These are phyloP conservation scores for Fusarium sulawesiense DNA, from an alignment of 2,329 filamentous ascomycete species.

Conservation along the genomic window DNA sequence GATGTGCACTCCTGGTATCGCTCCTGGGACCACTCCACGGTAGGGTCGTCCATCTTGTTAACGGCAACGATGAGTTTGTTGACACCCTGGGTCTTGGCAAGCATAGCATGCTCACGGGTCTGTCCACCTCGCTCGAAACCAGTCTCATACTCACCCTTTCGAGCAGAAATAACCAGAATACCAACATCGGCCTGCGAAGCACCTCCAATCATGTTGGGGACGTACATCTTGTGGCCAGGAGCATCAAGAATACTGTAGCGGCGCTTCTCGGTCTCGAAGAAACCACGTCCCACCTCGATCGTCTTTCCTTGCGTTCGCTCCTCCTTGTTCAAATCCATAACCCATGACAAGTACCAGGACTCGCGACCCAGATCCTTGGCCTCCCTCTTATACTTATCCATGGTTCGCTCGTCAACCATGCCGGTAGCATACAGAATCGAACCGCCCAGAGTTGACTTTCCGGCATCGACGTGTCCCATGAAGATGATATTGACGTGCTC, in stretches of 20 bases:
- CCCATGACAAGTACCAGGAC: conserved; percentile 99
- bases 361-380: conserved; percentile 96
- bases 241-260: conserved; percentile 97
- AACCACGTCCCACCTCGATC: conserved; percentile 94
- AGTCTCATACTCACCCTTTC: conserved; percentile 98
- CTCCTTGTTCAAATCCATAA: conserved; percentile 95
- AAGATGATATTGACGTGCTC: conserved; percentile 95
- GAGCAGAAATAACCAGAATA: conserved; percentile 93
- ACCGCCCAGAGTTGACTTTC: conserved; percentile 95
- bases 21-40: conserved; percentile 94
- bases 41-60: conserved; percentile 99
- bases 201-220: conserved; percentile 97
- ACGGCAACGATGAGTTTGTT: conserved; percentile 95
- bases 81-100: conserved; percentile 98
- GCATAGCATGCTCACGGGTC: conserved; percentile 95
- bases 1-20: conserved; percentile 93
- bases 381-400: conserved; percentile 98
- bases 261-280: conserved; percentile 96
- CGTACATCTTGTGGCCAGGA: conserved; percentile 97
- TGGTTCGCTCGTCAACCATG: conserved; percentile 98
- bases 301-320: conserved; percentile 97
- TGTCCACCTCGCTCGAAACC: conserved; percentile 97
- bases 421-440: conserved; percentile 93
- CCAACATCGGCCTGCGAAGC: conserved; percentile 94
- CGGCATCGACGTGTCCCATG: conserved; percentile 97